phyloP scores from a whole-genome alignment of 2,329 filamentous ascomycete species.

The Microthyrium microscopicum region DNA sequence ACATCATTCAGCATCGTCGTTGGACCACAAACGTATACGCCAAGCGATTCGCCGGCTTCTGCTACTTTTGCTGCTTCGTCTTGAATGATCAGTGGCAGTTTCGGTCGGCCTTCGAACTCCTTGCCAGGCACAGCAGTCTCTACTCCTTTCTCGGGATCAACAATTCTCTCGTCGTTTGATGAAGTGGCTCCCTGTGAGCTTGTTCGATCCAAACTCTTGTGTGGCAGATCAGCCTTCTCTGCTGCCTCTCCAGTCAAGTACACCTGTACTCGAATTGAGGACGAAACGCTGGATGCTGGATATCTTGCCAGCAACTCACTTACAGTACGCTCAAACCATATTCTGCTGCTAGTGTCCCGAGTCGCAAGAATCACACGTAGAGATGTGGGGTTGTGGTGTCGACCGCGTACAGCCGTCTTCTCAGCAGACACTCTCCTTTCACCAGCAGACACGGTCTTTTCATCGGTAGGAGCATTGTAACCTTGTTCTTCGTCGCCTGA shows the following conservation, averaged over 20 bases:
- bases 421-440: too few species aligned
- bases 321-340: conserved; percentile 21
- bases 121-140: conserved; percentile 10
- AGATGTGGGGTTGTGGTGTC: conserved; percentile 8
- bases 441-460: too few species aligned
- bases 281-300: conserved; percentile 9
- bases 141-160: conserved; percentile 1
- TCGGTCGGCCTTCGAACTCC: conserved; percentile 18
- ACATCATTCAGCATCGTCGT: conserved; percentile 31
- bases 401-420: background rate
- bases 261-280: conserved; percentile 12
- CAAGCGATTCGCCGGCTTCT: conserved; percentile 12
- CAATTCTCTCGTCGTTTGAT: conserved; percentile 14
- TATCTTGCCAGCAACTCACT: conserved; percentile 14
- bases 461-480: background rate
- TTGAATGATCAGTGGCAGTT: conserved; percentile 16
- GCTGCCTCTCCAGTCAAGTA: conserved; percentile 15
- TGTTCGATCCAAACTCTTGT: background rate
- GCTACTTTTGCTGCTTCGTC: conserved; percentile 12
- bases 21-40: conserved; percentile 29
- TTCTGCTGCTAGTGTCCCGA: conserved; percentile 17
- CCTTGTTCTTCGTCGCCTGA: conserved; percentile 1
- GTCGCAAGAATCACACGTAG: conserved; percentile 21
- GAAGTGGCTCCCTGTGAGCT: conserved; percentile 11
- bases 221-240: conserved; percentile 1